phyloP scores from a whole-genome alignment of 805 yeast genomes.

The Candida saitoana region DNA sequence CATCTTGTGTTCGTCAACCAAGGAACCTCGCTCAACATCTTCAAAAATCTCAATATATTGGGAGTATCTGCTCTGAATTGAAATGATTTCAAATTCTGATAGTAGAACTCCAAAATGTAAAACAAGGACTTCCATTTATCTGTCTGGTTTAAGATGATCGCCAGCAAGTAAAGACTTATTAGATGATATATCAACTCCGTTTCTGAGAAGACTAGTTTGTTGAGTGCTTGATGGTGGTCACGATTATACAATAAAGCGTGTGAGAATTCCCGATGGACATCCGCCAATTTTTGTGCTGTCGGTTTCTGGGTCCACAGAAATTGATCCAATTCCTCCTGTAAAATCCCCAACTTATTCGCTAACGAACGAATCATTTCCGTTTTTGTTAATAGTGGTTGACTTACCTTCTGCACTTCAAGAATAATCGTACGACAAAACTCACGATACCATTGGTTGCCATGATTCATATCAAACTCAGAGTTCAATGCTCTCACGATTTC shows the following conservation, averaged over 20 bases:
- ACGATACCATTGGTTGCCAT: conserved; percentile 18
- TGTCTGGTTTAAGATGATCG: conserved; percentile 13
- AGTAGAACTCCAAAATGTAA: conserved; percentile 19
- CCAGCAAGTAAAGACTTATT: conserved; percentile 25
- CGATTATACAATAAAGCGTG: conserved; percentile 12
- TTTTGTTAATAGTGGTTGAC: conserved; percentile 11
- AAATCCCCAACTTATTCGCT: conserved; percentile 26
- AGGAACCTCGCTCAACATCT: conserved; percentile 19
- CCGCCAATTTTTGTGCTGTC: conserved; percentile 18
- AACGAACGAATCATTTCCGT: conserved; percentile 14
- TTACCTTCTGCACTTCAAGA: conserved; percentile 18
- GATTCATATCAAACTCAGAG: conserved; percentile 25
- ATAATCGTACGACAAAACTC: conserved; percentile 29
- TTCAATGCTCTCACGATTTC: conserved; percentile 17
- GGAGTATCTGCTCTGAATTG: conserved; percentile 14
- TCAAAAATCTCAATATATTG: conserved; percentile 20
- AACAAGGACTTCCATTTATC: conserved; percentile 29
- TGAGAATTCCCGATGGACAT: conserved; percentile 8
- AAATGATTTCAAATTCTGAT: conserved; percentile 12
- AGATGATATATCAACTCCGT: conserved; percentile 24
- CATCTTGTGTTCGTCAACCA: conserved; percentile 6
- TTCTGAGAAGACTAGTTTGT: conserved; percentile 18
- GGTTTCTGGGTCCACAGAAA: conserved; percentile 19
- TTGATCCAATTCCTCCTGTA: conserved; percentile 18
- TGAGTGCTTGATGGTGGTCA: conserved; percentile 17